Conservation (phyloP, 2,329 filamentous ascomycete genomes). For the Claviceps monticola region DNA sequence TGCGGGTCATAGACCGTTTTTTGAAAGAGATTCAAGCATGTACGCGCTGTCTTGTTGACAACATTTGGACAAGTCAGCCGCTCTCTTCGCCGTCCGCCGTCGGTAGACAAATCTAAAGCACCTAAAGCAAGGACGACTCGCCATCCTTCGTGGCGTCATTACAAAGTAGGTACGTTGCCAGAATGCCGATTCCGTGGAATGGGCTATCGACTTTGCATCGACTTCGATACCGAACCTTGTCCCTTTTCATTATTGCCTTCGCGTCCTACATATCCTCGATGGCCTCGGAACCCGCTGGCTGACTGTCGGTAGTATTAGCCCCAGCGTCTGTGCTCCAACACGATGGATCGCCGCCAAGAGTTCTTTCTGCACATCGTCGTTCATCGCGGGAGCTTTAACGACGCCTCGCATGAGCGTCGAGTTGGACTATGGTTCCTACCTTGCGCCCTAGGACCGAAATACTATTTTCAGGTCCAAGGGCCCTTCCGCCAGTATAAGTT, state of each 20-base stretch:
- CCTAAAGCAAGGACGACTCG: not conserved
- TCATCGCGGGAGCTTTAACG: slow-evolving; percentile 7
- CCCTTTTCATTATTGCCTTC: no score
- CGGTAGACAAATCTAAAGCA: not conserved
- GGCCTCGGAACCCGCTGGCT: not conserved
- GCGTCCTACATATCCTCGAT: not conserved
- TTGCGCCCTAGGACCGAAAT: slow-evolving; percentile 4
- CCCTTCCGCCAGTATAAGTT: slow-evolving; percentile 3
- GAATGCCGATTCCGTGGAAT: not conserved
- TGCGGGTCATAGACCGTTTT: not conserved
- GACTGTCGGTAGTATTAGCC: not conserved
- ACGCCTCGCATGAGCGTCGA: slow-evolving; percentile 7
- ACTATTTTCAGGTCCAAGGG: slow-evolving; percentile 6
- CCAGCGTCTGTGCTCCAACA: not conserved
- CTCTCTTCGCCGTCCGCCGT: not conserved
- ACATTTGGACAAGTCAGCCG: not conserved
- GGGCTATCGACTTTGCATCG: not conserved
- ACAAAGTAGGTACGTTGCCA: not conserved
- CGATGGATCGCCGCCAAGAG: not conserved
- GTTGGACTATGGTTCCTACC: slow-evolving; percentile 7
- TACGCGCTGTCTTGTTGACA: not conserved
- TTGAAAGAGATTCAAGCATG: not conserved
- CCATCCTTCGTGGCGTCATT: not conserved
- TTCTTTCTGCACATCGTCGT: slow-evolving; percentile 8
- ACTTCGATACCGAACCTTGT: not conserved